Conservation (phyloP, 1,284 basidiomycete species). For the Agroathelia rolfsii region DNA sequence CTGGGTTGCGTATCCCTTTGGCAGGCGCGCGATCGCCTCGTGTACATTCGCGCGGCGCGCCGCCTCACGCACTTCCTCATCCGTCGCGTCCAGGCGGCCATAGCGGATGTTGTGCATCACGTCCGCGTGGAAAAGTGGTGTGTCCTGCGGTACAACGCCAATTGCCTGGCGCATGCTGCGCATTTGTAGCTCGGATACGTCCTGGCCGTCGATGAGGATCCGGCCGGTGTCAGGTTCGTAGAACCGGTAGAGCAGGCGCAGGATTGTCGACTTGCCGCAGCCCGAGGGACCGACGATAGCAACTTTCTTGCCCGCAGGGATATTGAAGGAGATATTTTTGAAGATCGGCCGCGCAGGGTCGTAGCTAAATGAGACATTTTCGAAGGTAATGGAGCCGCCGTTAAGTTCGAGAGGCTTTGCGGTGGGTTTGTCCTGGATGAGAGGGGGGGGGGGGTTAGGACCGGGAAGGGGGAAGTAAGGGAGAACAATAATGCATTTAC, state of each 20-base stretch:
- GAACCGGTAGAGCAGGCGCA: constrained; percentile 91
- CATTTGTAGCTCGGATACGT: constrained; percentile 69
- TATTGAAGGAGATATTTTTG: constrained; percentile 78
- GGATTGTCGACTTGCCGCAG: constrained; percentile 96
- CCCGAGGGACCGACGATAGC: constrained; percentile 96
- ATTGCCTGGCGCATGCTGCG: constrained; percentile 68
- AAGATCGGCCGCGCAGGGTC: constrained; percentile 89
- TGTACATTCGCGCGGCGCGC: constrained; percentile 85
- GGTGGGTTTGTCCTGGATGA: constrained; percentile 50
- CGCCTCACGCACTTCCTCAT: constrained; percentile 81
- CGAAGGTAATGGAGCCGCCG: constrained; percentile 87
- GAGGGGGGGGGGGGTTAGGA: constrained; percentile 3
- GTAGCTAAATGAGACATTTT: constrained; percentile 89
- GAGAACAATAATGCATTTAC: constrained; percentile 7
- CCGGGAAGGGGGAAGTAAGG: constrained; percentile 1
- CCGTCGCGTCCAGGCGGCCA: constrained; percentile 79
- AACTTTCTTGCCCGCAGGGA: constrained; percentile 92
- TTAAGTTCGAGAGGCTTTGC: constrained; percentile 63
- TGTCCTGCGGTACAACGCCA: constrained; percentile 97
- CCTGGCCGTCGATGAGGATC: constrained; percentile 84
- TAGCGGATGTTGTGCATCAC: constrained; percentile 94
- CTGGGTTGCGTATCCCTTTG: constrained; percentile 82
- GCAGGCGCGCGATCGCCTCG: constrained; percentile 69
- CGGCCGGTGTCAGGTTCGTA: constrained; percentile 78
- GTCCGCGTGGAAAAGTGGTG: constrained; percentile 92